These are phyloP conservation scores for Colletotrichum agaves DNA, from an alignment of 2,329 filamentous ascomycete genomes.

Conservation along the genomic window DNA sequence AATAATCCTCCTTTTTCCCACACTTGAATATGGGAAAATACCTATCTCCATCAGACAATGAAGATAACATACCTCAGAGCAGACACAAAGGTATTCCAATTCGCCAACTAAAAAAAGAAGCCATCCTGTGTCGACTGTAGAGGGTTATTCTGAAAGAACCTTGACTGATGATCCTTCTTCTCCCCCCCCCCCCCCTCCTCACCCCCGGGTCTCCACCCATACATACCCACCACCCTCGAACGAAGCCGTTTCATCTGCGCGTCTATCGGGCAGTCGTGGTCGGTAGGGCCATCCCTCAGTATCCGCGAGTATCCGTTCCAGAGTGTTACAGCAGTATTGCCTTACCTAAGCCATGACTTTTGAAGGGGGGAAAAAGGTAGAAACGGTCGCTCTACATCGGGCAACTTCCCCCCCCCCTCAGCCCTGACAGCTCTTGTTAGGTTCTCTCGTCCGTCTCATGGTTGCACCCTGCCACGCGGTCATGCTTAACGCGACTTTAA, in stretches of 20 bases:
- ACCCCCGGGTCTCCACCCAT: conserved; percentile 6
- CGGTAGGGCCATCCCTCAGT: background rate
- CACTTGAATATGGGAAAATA: too few species aligned
- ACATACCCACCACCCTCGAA: conserved; percentile 13
- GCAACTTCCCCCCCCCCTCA: background rate
- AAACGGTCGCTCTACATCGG: background rate
- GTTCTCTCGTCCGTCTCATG: conserved; percentile 1
- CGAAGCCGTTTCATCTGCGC: conserved; percentile 32
- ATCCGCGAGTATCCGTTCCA: too few species aligned
- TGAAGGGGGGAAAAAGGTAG: too few species aligned
- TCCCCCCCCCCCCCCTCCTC: background rate
- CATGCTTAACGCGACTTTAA: conserved; percentile 30
- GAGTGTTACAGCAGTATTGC: background rate
- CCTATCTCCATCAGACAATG: too few species aligned
- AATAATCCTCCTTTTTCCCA: background rate
- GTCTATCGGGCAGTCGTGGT: conserved; percentile 28
- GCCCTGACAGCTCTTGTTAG: too few species aligned
- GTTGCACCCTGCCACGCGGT: conserved; percentile 12
- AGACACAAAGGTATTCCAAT: too few species aligned
- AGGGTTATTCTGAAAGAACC: background rate
- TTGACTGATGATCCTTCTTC: too few species aligned
- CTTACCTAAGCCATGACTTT: background rate
- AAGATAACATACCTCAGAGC: too few species aligned
- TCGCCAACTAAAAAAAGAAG: background rate
- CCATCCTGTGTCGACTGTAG: background rate